A percentile compares a stretch with the other conserved stretches of the same genome.
Conservation (phyloP, 1,284 basidiomycete genomes). For the Volvariella volvacea region DNA sequence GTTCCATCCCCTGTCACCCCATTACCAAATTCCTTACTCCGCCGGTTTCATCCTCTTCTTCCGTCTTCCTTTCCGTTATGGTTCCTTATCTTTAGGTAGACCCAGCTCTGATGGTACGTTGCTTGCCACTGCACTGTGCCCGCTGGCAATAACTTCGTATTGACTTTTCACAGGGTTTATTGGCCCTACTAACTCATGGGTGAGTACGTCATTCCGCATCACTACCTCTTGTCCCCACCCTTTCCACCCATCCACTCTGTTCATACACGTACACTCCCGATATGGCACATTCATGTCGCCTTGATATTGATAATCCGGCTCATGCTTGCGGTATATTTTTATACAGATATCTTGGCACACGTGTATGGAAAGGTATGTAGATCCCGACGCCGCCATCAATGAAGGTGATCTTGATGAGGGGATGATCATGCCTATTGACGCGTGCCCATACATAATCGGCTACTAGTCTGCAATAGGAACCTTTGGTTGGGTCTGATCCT, state of each 20-base stretch:
- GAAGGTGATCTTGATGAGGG: too few species aligned
- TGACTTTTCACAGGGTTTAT: conserved; percentile 1
- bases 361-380: conserved; percentile 12
- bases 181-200: conserved; percentile 11
- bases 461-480: conserved; percentile 8
- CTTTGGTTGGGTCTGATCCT: conserved; percentile 2
- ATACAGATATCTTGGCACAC: conserved; percentile 10
- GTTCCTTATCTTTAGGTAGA: background rate
- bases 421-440: too few species aligned
- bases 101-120: background rate
- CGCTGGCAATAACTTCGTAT: background rate
- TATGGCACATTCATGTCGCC: too few species aligned
- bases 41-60: too few species aligned
- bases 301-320: background rate
- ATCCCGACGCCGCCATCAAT: background rate
- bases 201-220: conserved; percentile 2
- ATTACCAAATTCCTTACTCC: too few species aligned
- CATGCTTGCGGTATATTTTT: background rate
- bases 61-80: too few species aligned
- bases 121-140: background rate
- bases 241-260: too few species aligned
- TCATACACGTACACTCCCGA: too few species aligned
- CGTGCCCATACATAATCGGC: too few species aligned
- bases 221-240: background rate
- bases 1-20: background rate